These are phyloP conservation scores for Porcisia deanei DNA, from an alignment of 208 protist genomes.

Conservation along the genomic window DNA sequence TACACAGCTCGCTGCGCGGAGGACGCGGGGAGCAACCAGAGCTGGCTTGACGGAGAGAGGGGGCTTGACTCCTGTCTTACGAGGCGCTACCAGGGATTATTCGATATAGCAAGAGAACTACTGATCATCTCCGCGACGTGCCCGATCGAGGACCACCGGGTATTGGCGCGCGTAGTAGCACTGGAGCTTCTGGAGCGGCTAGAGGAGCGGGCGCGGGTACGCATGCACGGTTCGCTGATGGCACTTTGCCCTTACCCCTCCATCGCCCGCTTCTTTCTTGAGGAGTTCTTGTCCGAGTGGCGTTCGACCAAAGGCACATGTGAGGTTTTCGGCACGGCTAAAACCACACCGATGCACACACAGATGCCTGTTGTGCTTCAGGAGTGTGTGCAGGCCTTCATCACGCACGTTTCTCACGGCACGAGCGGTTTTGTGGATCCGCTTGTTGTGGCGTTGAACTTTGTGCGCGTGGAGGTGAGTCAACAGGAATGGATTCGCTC, in stretches of 20 bases:
- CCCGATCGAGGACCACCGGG: conserved; percentile 38
- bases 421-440: conserved; percentile 69
- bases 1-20: conserved; percentile 25
- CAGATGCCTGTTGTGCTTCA: conserved; percentile 39
- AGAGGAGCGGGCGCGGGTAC: conserved; percentile 42
- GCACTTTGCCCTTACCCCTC: conserved; percentile 70
- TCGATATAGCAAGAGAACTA: conserved; percentile 58
- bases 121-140: conserved; percentile 55
- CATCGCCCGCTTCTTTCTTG: conserved; percentile 61
- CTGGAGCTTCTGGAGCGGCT: conserved; percentile 43
- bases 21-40: background rate
- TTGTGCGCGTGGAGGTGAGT: conserved; percentile 45
- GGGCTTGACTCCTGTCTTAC: conserved; percentile 18
- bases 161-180: conserved; percentile 32
- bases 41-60: background rate
- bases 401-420: conserved; percentile 33
- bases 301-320: background rate
- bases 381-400: conserved; percentile 39
- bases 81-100: conserved; percentile 50
- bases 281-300: conserved; percentile 53
- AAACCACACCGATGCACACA: conserved; percentile 9
- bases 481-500: conserved; percentile 5
- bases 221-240: conserved; percentile 58
- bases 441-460: conserved; percentile 67
- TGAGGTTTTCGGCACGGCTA: background rate